Evolutionary conservation across 1,139 yeast genomes (phyloP).

Genomic region (Hansenula lynferdii): DNA sequence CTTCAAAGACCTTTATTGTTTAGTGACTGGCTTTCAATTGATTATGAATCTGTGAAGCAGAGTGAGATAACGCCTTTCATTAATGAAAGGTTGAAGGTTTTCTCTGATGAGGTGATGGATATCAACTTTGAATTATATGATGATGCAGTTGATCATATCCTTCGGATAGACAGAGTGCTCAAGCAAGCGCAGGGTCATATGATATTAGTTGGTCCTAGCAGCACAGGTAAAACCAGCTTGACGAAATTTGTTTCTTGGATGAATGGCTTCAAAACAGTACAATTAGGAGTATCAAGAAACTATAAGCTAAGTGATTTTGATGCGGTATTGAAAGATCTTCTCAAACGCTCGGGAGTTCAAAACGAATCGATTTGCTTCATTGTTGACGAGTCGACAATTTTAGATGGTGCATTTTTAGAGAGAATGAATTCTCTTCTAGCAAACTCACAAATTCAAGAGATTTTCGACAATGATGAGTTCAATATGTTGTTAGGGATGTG

Average conservation of each 20-base stretch:
- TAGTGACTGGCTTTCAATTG: slow-evolving; percentile 70
- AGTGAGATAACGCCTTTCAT: slow-evolving; percentile 50
- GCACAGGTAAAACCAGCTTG: slow-evolving; percentile 78
- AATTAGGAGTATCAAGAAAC: slow-evolving; percentile 50
- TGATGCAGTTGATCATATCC: slow-evolving; percentile 67
- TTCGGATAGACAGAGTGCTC: slow-evolving; percentile 78
- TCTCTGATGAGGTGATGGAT: slow-evolving; percentile 73
- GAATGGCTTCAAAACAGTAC: slow-evolving; percentile 65
- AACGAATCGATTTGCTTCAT: slow-evolving; percentile 70
- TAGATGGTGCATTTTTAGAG: slow-evolving; percentile 79
- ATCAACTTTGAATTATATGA: slow-evolving; percentile 60
- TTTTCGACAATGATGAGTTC: slow-evolving; percentile 76
- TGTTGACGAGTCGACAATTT: slow-evolving; percentile 74
- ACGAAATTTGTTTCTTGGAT: slow-evolving; percentile 89
- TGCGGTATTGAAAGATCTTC: slow-evolving; percentile 47
- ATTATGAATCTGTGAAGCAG: slow-evolving; percentile 53
- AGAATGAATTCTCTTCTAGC: slow-evolving; percentile 90
- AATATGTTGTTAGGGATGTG: slow-evolving; percentile 51
- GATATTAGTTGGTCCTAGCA: slow-evolving; percentile 81
- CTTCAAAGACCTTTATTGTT: slow-evolving; percentile 51
- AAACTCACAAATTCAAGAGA: slow-evolving; percentile 88
- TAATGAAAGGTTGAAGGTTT: slow-evolving; percentile 59
- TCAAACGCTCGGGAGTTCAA: slow-evolving; percentile 43
- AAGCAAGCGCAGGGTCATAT: slow-evolving; percentile 88
- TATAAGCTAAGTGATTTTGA: slow-evolving; percentile 68